Evolutionary conservation across 306 rosid genomes (phyloP), one percentile per base, ranked within the genome.

Genomic region (Quercus alba): DNA sequence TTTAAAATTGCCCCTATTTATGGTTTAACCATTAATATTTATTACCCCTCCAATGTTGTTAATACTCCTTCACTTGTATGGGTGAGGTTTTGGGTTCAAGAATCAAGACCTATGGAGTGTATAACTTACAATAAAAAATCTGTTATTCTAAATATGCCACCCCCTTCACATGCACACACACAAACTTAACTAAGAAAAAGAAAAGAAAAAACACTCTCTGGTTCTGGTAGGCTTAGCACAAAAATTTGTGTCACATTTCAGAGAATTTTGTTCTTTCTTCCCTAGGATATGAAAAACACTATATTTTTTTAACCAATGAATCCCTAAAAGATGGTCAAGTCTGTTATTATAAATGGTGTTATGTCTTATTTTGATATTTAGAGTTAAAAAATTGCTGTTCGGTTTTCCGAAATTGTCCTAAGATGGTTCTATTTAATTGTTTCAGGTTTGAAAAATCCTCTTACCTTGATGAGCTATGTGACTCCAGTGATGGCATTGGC

Each of bases 361-460:
- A 18, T 67, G 54, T 15, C 0, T 80, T 55, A 31, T 69, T 21
- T 72, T 75, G 67, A 55, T 52, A 75, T 35, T 33, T 55, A 61
- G 58, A 81, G 41, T 75, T 73, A 26, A 15, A 6, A 66, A 62
- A 31, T 56, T 59, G 63, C 68, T 70, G 62, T 44, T 70, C 20
- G 51, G 69, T 82, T 57, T 78, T 55, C 51, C 67, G 4, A 75
- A 80, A 74, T 17, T 2, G 17, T 68, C 67, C 77, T 61, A 57
- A 23, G 7, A 23, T 78, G 69, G 51, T 70, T 75, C 70, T 76
- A 72, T 76, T 76, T 56, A 76, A 86, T 83, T 77, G 61, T 76
- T 78, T 70, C 89, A 95, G 99, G 99, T 78, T 86, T 95, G 89
- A 93, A 89, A 88, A 91, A 95, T 87, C 98, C 98, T 5, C 90